Percentiles rank a stretch among this genome's conserved stretches.
Evolutionary conservation across 768 basidiomycete species (phyloP).

Genomic region (Infundibulicybe gibba): DNA sequence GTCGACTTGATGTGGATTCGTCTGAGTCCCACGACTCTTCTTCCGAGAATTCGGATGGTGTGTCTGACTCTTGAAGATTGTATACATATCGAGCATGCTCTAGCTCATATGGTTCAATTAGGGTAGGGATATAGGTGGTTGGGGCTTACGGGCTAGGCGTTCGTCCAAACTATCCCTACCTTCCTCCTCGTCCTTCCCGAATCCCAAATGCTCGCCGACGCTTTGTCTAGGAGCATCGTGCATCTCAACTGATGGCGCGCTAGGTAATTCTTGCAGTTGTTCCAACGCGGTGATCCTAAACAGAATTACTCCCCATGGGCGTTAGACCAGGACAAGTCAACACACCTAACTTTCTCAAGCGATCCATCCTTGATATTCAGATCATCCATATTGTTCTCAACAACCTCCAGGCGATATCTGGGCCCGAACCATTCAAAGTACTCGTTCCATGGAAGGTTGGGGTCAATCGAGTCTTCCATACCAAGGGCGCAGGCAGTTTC

Average conservation of each 20-base stretch:
- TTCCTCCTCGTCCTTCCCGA: constrained; percentile 46
- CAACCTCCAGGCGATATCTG: constrained; percentile 88
- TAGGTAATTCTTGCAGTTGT: constrained; percentile 41
- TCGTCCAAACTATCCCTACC: constrained; percentile 62
- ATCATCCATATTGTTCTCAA: constrained; percentile 93
- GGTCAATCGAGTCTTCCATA: constrained; percentile 72
- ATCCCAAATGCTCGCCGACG: constrained; percentile 58
- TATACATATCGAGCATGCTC: constrained; percentile 70
- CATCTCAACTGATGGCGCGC: constrained; percentile 82
- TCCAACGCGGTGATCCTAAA: constrained; percentile 33
- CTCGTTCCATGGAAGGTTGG: constrained; percentile 79
- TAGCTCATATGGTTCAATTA: constrained; percentile 16
- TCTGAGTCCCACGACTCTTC: constrained; percentile 47
- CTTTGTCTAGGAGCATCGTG: constrained; percentile 78
- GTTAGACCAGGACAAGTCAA: constrained; percentile 5
- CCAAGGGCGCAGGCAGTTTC: constrained; percentile 97
- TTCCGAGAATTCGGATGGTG: constrained; percentile 44
- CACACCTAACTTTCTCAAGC: constrained; percentile 74
- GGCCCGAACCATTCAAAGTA: constrained; percentile 99
- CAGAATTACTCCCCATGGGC: not conserved
- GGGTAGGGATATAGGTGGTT: not conserved
- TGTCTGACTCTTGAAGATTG: constrained; percentile 47
- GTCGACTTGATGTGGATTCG: constrained; percentile 32
- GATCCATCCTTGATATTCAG: constrained; percentile 79
- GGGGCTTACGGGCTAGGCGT: constrained; percentile 64